phyloP scores from a whole-genome alignment of 805 yeast species.

The Metschnikowia cerradonensis region DNA sequence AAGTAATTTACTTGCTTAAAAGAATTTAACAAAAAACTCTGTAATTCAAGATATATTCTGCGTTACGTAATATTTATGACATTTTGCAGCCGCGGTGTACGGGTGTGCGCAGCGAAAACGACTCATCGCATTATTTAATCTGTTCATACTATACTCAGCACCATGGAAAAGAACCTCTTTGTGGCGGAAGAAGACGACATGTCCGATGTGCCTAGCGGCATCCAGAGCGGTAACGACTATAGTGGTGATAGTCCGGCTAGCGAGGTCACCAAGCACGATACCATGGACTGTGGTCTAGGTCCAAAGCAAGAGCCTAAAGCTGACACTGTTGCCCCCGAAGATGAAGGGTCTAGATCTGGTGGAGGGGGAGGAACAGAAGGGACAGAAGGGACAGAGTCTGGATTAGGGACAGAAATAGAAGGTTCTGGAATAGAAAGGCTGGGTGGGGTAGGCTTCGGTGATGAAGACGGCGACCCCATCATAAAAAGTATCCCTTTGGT shows the following conservation, averaged over 20 bases:
- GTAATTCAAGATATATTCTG: no score
- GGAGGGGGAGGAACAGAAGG: no score
- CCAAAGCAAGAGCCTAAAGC: no score
- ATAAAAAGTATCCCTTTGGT: slow-evolving; percentile 36
- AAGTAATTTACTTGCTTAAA: no score
- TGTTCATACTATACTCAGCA: neutral
- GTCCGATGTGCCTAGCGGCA: slow-evolving; percentile 3
- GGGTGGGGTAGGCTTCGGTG: neutral
- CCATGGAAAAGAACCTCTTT: slow-evolving; percentile 12
- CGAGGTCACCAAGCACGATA: neutral
- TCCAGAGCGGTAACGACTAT: neutral
- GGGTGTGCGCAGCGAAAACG: neutral
- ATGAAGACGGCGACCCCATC: slow-evolving; percentile 33
- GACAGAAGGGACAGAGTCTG: no score
- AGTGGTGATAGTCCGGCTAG: neutral
- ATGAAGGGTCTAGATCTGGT: no score
- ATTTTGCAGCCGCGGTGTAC: neutral
- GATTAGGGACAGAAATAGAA: no score
- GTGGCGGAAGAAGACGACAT: slow-evolving; percentile 18
- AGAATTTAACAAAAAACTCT: no score
- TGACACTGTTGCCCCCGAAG: no score
- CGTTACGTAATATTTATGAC: no score
- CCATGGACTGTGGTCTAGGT: no score
- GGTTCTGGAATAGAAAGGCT: neutral
- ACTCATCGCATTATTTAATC: neutral